Percentiles rank a stretch among this genome's conserved stretches.
Conservation (phyloP, 2,329 filamentous ascomycete genomes). For the Cladosporium austrohemisphaericum region DNA sequence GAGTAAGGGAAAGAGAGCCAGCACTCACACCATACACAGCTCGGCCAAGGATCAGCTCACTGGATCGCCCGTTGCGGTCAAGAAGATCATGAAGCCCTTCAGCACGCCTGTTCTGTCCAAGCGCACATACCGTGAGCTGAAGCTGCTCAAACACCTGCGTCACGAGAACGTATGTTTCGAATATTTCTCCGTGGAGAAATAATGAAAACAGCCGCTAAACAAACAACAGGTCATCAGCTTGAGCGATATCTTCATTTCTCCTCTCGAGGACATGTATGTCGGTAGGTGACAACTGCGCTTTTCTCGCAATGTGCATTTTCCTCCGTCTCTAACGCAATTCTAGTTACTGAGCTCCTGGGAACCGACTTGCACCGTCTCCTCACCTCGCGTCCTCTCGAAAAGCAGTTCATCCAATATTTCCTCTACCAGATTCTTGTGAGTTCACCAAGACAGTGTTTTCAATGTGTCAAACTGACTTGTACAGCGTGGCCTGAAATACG, state of each 20-base stretch:
- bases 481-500: constrained; percentile 95
- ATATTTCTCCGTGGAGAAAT: neutral
- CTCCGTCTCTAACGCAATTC: constrained; percentile 63
- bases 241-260: constrained; percentile 99
- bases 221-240: constrained; percentile 75
- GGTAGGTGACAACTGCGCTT: constrained; percentile 22
- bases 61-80: constrained; percentile 92
- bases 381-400: constrained; percentile 92
- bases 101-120: constrained; percentile 98
- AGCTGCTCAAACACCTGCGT: constrained; percentile 91
- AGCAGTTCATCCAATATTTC: constrained; percentile 99
- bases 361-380: constrained; percentile 94
- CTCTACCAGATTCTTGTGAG: constrained; percentile 96
- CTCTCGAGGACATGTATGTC: constrained; percentile 89
- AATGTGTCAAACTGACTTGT: too few species aligned
- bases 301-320: constrained; percentile 14
- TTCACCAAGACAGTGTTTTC: too few species aligned
- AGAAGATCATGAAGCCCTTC: constrained; percentile 99
- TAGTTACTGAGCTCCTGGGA: constrained; percentile 94
- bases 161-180: constrained; percentile 77
- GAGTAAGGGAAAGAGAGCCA: neutral
- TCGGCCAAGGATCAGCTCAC: constrained; percentile 98
- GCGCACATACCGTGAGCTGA: constrained; percentile 94
- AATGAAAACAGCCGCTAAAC: neutral
- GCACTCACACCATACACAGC: constrained; percentile 48